Percentiles rank a stretch among this genome's conserved stretches.
Evolutionary conservation across 2,329 filamentous ascomycete species (phyloP).

Genomic region (Hymenoscyphus salicellus): DNA sequence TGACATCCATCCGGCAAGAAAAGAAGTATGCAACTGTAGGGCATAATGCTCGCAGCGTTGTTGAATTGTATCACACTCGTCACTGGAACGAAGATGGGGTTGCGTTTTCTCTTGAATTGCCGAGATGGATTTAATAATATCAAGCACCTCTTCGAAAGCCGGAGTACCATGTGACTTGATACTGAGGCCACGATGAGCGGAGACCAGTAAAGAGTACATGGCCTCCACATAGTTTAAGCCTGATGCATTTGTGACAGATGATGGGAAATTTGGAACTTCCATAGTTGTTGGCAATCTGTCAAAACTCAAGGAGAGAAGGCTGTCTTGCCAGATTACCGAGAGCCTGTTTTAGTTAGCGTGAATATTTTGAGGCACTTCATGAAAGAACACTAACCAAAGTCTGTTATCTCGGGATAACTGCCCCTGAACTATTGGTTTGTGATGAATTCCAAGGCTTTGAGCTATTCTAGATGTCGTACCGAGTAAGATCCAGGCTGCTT

Average conservation of each 20-base stretch:
- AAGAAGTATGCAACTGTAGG: constrained; percentile 58
- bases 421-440: too few relatives aligned
- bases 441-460: not conserved
- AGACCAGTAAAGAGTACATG: not conserved
- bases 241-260: not conserved
- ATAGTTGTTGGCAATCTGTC: too few relatives aligned
- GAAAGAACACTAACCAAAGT: too few relatives aligned
- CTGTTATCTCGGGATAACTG: too few relatives aligned
- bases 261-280: too few relatives aligned
- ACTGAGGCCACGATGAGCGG: not conserved
- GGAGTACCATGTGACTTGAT: constrained; percentile 48
- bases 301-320: too few relatives aligned
- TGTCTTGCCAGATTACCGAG: too few relatives aligned
- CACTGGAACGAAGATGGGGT: not conserved
- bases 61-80: constrained; percentile 32
- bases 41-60: constrained; percentile 60
- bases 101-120: not conserved
- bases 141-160: constrained; percentile 33
- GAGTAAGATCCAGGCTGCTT: not conserved
- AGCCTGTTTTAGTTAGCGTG: too few relatives aligned
- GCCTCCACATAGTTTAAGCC: not conserved
- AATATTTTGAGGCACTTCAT: too few relatives aligned
- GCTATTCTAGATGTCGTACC: constrained; percentile 1
- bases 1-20: constrained; percentile 58
- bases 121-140: not conserved